Evolutionary conservation across 148 eudicot genomes (phyloP), one percentile per base, ranked within the genome.

Genomic region (Polygonum maritimum): DNA sequence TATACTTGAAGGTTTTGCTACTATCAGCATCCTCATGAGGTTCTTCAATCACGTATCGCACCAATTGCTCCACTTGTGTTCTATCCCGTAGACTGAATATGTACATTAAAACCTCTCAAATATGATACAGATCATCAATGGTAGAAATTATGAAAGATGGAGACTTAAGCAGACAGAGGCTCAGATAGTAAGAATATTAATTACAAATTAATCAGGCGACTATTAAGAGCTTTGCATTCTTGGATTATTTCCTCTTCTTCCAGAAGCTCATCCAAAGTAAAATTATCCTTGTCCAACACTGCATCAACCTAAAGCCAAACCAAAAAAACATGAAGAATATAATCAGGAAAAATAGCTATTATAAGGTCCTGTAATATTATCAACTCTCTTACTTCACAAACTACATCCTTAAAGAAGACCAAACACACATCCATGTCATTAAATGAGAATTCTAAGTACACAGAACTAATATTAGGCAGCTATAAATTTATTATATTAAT

Each of bases 161-260:
- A 35, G 44, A 38, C 5, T 10, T n/a, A 67, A 6, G 21, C 9
- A 38, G 21, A 67, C 44, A 67, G 13, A 60, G 45, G 45, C 35
- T 15, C 19, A 67, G 15, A 67, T 67, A 36, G 44, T 67, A 67
- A 47, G 74, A 54, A 19, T 33, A 69, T 21, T 51, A 76, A 74
- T 86, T 96, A 96, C 99, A 96, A 92, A 84, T 96, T 96, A 74
- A 96, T 96, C 74, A 96, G 90, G 63, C 99, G 98, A 74, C 97
- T 92, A 77, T 96, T 96, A 67, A 92, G 84, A 63, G 98, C 93
- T 85, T 96, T 96, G 98, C 99, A 96, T 86, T 96, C 99, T 87
- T 96, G 98, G 57, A 96, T 96, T 74, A 96, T 92, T 83, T 96
- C 99, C 80, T 96, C 99, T 84, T 96, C 99, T 78, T 96, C 99